Conservation (phyloP, 2,329 filamentous ascomycete genomes). For the Colletotrichum plurivorum region DNA sequence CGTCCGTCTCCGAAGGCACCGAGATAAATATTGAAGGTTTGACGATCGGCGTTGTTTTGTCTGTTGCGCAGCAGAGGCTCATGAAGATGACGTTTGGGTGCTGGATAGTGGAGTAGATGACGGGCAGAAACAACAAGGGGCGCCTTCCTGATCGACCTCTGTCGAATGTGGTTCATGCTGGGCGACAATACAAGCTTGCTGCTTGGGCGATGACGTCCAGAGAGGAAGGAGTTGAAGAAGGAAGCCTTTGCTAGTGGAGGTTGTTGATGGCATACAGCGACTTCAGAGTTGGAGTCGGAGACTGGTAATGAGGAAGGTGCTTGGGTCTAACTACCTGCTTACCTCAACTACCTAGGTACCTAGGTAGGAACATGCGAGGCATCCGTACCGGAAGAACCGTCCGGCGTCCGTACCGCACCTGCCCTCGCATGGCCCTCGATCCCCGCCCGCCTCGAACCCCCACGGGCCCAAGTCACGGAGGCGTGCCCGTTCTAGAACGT, state of each 20-base stretch:
- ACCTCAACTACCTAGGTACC: no score
- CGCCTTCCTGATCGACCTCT: neutral
- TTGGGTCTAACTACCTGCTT: no score
- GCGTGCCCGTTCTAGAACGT: conserved; percentile 14
- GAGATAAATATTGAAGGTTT: neutral
- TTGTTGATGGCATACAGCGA: no score
- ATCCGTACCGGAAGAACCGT: no score
- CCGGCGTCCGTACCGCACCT: neutral
- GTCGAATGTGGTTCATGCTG: neutral
- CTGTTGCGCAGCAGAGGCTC: neutral
- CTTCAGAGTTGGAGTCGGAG: no score
- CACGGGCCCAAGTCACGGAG: conserved; percentile 7
- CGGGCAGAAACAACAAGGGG: neutral
- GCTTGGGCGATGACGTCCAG: no score
- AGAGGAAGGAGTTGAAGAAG: no score
- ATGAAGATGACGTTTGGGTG: conserved; percentile 19
- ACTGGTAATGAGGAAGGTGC: no score
- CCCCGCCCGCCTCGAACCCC: conserved; percentile 21
- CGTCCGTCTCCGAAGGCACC: neutral
- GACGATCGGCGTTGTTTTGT: conserved; percentile 6
- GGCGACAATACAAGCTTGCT: no score
- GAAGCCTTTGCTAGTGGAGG: accelerated
- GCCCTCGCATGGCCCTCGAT: neutral
- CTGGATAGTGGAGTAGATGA: conserved; percentile 18
- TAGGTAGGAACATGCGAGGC: no score